Evolutionary conservation across 2,329 filamentous ascomycete genomes (phyloP).

Genomic region (Trematosphaeria pertusa): DNA sequence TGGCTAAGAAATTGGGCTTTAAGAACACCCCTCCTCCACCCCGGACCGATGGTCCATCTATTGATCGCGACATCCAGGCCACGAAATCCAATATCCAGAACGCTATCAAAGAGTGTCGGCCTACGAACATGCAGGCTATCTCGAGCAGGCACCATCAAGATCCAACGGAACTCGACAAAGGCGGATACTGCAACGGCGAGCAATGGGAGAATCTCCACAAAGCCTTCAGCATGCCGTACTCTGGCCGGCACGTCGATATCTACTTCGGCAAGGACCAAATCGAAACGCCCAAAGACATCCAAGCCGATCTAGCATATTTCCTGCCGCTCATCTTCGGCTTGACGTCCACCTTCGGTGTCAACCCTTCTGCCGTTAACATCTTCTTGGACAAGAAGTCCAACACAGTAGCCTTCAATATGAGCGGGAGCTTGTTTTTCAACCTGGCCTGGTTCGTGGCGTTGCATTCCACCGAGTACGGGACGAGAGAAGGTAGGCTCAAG

Average conservation of each 20-base stretch:
- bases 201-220: slow-evolving; percentile 48
- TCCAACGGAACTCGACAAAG: slow-evolving; percentile 45
- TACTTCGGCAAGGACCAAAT: slow-evolving; percentile 43
- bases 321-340: slow-evolving; percentile 44
- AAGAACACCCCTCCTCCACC: slow-evolving; percentile 29
- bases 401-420: slow-evolving; percentile 91
- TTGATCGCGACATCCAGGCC: slow-evolving; percentile 41
- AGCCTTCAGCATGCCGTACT: slow-evolving; percentile 43
- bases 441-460: slow-evolving; percentile 84
- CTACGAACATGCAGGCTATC: slow-evolving; percentile 41
- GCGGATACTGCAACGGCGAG: slow-evolving; percentile 47
- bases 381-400: slow-evolving; percentile 81
- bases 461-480: slow-evolving; percentile 56
- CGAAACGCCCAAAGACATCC: slow-evolving; percentile 34
- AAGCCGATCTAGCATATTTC: slow-evolving; percentile 35
- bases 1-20: slow-evolving; percentile 47
- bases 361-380: slow-evolving; percentile 75
- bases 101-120: slow-evolving; percentile 46
- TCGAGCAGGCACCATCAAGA: slow-evolving; percentile 46
- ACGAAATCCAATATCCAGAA: slow-evolving; percentile 46
- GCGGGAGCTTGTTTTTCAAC: slow-evolving; percentile 92
- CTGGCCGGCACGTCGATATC: slow-evolving; percentile 42
- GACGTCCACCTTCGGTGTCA: slow-evolving; percentile 67
- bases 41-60: slow-evolving; percentile 41
- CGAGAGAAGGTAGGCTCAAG: slow-evolving; percentile 47